Evolutionary conservation across 352 stramenopile genomes (phyloP).

Genomic region (Pythium aphanidermatum): DNA sequence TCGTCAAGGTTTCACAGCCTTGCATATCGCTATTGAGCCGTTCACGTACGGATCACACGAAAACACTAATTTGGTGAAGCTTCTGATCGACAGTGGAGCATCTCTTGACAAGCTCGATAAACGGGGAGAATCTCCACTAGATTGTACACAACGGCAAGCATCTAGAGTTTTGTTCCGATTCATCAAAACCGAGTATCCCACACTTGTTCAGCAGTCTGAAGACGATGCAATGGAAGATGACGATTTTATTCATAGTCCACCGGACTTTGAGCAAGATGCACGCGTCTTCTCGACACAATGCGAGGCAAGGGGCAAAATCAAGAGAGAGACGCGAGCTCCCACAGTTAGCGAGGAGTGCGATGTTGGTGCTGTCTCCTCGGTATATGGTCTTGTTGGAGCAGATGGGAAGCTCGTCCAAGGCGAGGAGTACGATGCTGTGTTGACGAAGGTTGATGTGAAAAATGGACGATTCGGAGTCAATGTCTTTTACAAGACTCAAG

Average conservation of each 20-base stretch:
- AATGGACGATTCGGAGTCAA: conserved; percentile 70
- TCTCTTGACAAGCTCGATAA: conserved; percentile 30
- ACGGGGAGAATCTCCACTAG: conserved; percentile 32
- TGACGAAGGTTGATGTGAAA: conserved; percentile 76
- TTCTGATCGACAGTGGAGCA: conserved; percentile 40
- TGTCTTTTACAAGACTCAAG: conserved; percentile 67
- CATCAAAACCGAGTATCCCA: conserved; percentile 30
- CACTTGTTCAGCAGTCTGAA: conserved; percentile 20
- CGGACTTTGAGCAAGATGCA: conserved; percentile 44
- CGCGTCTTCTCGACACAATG: conserved; percentile 40
- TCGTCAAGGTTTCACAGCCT: conserved; percentile 29
- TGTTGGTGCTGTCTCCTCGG: conserved; percentile 44
- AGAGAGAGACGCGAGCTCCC: conserved; percentile 29
- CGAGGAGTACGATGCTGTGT: conserved; percentile 42
- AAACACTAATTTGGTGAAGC: conserved; percentile 39
- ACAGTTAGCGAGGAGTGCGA: conserved; percentile 52
- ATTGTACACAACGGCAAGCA: conserved; percentile 46
- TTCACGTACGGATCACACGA: conserved; percentile 59
- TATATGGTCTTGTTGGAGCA: conserved; percentile 27
- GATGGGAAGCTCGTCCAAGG: conserved; percentile 20
- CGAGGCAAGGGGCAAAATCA: conserved; percentile 50
- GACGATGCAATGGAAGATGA: conserved; percentile 24
- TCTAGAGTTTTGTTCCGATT: conserved; percentile 58
- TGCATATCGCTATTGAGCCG: conserved; percentile 58
- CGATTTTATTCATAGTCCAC: conserved; percentile 16